Percentiles rank a stretch among this genome's conserved stretches.
Evolutionary conservation across 73 alveolate species (phyloP).

Genomic region (Diophrys sp.): DNA sequence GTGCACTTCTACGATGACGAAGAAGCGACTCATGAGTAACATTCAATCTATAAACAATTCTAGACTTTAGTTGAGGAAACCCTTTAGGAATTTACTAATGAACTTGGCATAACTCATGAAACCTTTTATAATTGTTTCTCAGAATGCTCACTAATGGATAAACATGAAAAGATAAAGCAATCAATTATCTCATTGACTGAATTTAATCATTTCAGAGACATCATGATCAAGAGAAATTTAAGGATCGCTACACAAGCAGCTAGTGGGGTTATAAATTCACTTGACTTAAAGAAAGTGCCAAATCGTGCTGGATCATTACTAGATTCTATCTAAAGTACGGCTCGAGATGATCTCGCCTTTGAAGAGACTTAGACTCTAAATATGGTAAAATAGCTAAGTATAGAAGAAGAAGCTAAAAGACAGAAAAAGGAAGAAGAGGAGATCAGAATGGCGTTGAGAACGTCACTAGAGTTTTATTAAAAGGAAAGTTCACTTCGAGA

Average conservation of each 20-base stretch:
- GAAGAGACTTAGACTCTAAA: too few species aligned
- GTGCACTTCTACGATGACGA: conserved; percentile 79
- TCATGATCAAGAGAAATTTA: not conserved
- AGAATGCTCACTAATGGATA: not conserved
- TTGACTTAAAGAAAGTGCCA: too few species aligned
- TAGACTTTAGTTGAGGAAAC: conserved; percentile 74
- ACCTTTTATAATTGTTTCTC: conserved; percentile 42
- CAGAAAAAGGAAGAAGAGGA: too few species aligned
- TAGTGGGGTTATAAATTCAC: too few species aligned
- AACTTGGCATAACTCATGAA: conserved; percentile 78
- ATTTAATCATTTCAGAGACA: not conserved
- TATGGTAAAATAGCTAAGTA: too few species aligned
- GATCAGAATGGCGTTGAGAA: too few species aligned
- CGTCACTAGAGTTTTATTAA: too few species aligned
- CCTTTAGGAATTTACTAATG: conserved; percentile 67
- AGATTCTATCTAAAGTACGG: too few species aligned
- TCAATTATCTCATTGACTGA: not conserved
- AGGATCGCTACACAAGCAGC: not conserved
- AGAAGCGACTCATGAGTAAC: conserved; percentile 76
- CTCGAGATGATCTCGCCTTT: too few species aligned
- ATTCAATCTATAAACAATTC: conserved; percentile 72
- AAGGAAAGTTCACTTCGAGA: too few species aligned
- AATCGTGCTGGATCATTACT: too few species aligned
- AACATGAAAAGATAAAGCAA: not conserved
- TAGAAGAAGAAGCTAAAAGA: too few species aligned